Evolutionary conservation across 1,284 basidiomycete species (phyloP), one percentile per base, ranked within the genome.

Genomic region (Papiliotrema terrestris): DNA sequence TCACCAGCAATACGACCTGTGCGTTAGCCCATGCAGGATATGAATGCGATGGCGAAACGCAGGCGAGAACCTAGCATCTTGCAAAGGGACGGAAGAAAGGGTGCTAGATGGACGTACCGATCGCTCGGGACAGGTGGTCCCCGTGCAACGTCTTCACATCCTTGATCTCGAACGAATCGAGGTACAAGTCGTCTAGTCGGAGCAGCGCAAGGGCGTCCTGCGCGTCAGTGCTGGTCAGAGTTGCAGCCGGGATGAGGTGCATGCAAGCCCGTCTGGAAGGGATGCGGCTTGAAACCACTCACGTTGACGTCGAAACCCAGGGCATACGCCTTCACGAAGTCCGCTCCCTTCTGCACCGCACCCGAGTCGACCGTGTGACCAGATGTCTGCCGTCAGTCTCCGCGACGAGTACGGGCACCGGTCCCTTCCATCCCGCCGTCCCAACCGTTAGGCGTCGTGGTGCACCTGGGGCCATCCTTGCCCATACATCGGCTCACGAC

Each of bases 91-190:
- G 17, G 17, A 22, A 17, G 39, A 17, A 8, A 41, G 11, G 36
- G 36, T 1, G n/a, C n/a, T n/a, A 32, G 29, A 29, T 9, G 15
- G 13, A 69, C 81, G 43, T 62, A 87, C 93, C 95, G 57, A 98
- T 98, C 13, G 95, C 95, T 62, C 95, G 87, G 17, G 90, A 89
- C 13, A 98, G 80, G 74, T 98, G 96, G 71, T 98, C 96, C 2
- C 95, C 95, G 61, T 97, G 93, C 3, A 98, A 81, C 0, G 92
- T 96, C 79, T 98, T 98, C 56, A 98, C 93, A 67, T 98, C 95
- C 76, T 98, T 98, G 78, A 98, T 94, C 78, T 98, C 92, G 67
- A 98, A 98, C 0, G 93, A 94, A 73, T 98, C 95, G 43, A 98
- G 86, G 76, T 98, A 98, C 15, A 98, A 83, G 74, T 98, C 96